These are phyloP conservation scores for Knoxdaviesia capensis DNA, from an alignment of 2,329 filamentous ascomycete genomes.

Conservation along the genomic window DNA sequence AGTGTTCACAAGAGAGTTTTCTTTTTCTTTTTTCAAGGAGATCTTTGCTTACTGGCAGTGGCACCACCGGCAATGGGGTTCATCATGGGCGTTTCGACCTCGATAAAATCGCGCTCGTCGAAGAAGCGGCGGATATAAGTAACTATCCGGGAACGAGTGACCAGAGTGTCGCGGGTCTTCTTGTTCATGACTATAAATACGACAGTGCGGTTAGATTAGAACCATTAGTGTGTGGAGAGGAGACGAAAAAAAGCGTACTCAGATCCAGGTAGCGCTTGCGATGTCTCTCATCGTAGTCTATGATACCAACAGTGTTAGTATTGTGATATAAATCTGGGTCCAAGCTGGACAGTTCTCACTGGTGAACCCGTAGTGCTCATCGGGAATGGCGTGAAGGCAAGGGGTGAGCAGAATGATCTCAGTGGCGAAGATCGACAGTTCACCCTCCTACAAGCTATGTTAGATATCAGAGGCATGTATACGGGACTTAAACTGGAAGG, in stretches of 20 bases:
- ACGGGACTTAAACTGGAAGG: too few relatives aligned
- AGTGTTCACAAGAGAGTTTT: neutral
- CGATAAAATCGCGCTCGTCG: constrained; percentile 69
- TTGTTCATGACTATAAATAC: constrained; percentile 60
- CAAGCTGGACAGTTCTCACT: too few relatives aligned
- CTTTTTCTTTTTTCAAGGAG: constrained; percentile 11
- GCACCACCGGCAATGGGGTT: constrained; percentile 89
- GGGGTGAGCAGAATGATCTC: constrained; percentile 75
- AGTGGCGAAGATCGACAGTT: constrained; percentile 81
- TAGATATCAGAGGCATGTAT: too few relatives aligned
- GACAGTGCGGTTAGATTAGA: neutral
- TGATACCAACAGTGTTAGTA: constrained; percentile 12
- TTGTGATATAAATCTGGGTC: too few relatives aligned
- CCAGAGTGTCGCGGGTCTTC: constrained; percentile 60
- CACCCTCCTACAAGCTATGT: constrained; percentile 36
- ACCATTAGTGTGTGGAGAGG: too few relatives aligned
- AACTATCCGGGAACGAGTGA: constrained; percentile 62
- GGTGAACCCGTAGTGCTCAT: constrained; percentile 70
- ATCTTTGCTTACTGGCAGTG: constrained; percentile 38
- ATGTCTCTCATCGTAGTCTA: constrained; percentile 84
- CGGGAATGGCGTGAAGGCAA: constrained; percentile 77
- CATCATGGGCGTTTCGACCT: constrained; percentile 96
- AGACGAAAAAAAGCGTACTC: constrained; percentile 15
- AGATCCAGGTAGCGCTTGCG: constrained; percentile 88
- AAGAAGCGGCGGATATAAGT: constrained; percentile 79